Percentiles rank a stretch among this genome's conserved stretches.
These are phyloP conservation scores for Aspergillus jensenii DNA, from an alignment of 2,329 filamentous ascomycete species.

Conservation along the genomic window DNA sequence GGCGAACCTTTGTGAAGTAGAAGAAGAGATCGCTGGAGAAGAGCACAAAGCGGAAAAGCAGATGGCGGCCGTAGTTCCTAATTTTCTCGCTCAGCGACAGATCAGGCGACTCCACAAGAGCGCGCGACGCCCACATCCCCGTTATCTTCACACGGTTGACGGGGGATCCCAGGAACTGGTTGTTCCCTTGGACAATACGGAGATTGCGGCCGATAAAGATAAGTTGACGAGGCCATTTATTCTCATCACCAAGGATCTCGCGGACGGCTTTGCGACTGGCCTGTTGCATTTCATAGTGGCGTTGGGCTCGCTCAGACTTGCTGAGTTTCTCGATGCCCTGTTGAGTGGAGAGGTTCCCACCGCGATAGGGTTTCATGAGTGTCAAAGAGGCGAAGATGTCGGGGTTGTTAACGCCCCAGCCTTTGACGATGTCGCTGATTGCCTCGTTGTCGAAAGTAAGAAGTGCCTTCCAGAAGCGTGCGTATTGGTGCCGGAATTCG, in stretches of 20 bases:
- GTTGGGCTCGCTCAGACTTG: conserved; percentile 56
- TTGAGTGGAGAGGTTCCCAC: conserved; percentile 69
- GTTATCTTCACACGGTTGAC: conserved; percentile 94
- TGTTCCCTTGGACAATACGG: conserved; percentile 90
- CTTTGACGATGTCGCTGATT: conserved; percentile 67
- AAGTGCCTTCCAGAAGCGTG: conserved; percentile 87
- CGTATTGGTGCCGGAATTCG: conserved; percentile 81
- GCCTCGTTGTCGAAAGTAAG: conserved; percentile 90
- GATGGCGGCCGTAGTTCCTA: conserved; percentile 70
- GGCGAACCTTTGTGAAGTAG: conserved; percentile 74
- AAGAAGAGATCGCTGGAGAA: conserved; percentile 77
- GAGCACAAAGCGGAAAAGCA: conserved; percentile 79
- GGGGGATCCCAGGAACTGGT: conserved; percentile 83
- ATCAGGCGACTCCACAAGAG: conserved; percentile 72
- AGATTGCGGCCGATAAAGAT: conserved; percentile 91
- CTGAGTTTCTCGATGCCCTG: conserved; percentile 53
- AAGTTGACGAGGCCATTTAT: conserved; percentile 85
- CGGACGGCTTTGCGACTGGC: conserved; percentile 71
- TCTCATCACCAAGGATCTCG: conserved; percentile 78
- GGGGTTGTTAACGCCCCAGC: conserved; percentile 85
- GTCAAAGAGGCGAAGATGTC: conserved; percentile 92
- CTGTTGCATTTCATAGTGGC: conserved; percentile 77
- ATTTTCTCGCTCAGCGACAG: conserved; percentile 63
- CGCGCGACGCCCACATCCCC: conserved; percentile 81
- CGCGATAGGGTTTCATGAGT: conserved; percentile 84